phyloP scores from a whole-genome alignment of 2,329 filamentous ascomycete species.

The Exutisphaerella laricina region DNA sequence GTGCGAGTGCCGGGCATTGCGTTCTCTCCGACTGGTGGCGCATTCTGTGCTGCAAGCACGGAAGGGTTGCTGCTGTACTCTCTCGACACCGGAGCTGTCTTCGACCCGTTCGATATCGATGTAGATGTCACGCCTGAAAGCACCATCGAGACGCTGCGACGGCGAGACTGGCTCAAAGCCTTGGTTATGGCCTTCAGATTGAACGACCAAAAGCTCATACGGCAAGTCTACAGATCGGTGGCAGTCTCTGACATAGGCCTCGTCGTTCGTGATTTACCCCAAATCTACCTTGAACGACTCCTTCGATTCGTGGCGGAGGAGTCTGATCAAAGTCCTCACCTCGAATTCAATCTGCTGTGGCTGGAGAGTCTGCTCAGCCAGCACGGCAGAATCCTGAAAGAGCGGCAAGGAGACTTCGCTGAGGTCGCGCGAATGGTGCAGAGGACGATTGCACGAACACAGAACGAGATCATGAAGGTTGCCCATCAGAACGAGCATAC shows the following conservation, averaged over 20 bases:
- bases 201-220: conserved; percentile 76
- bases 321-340: conserved; percentile 82
- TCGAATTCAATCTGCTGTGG: conserved; percentile 94
- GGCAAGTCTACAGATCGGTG: conserved; percentile 77
- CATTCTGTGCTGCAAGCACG: conserved; percentile 92
- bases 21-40: conserved; percentile 81
- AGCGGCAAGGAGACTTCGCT: conserved; percentile 71
- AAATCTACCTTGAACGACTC: conserved; percentile 78
- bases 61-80: conserved; percentile 93
- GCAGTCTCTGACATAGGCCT: conserved; percentile 69
- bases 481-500: conserved; percentile 86
- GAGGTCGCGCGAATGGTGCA: conserved; percentile 79
- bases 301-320: conserved; percentile 83
- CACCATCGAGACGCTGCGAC: conserved; percentile 61
- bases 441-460: conserved; percentile 72
- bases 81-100: conserved; percentile 74
- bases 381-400: conserved; percentile 80
- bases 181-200: conserved; percentile 96
- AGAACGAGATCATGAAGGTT: conserved; percentile 73
- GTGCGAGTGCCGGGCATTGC: conserved; percentile 78
- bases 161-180: conserved; percentile 82
- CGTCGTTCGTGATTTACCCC: conserved; percentile 71
- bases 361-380: conserved; percentile 73
- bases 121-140: conserved; percentile 84
- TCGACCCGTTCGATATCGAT: conserved; percentile 94